Base-by-base conservation (phyloP, 2,329 filamentous ascomycete genomes). In the Chrysoporthe deuterocubensis region DNA sequence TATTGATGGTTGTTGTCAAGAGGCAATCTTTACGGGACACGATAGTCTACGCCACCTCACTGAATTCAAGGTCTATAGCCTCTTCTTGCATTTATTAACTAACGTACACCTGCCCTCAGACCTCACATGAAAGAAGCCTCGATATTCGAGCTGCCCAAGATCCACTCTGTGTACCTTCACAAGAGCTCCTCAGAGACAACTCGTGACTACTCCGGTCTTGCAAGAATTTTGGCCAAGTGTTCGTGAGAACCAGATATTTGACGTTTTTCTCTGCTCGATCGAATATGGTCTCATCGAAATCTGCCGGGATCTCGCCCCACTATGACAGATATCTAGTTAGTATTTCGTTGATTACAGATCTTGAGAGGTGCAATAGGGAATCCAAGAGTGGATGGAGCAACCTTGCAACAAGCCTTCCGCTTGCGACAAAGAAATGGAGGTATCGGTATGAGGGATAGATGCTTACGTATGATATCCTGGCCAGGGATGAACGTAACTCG, bases 171-270 rank as follows among this genome's bases (percentile, higher is more conserved):
- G 14, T 32, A 14, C 32, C 34, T 13, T 34, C 34, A 3, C 16
- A 2, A 40, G 32, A n/a, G 16, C 48, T 63, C 11, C 48, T 54
- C 46, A 64, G 11, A 34, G 66, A 56, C 26, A 65, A 14, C 5
- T 59, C 62, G 9, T 54, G 58, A 40, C 64, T 58, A 16, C 66
- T 65, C 37, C 46, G 44, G 11, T 54, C 60, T 58, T 69, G 57
- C 59, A 86, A 81, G 71, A 85, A 88, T 73, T 85, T 87, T 42
- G 85, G 84, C 89, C 89, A 91, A 0, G 89, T 91, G 73, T 91
- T 91, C 16, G 88, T 90, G 68, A 90, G 78, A 2, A 91, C 88
- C 6, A 91, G 81, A 68, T 90, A 89, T 76, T 89, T 90, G 77
- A 91, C 85, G 71, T 83, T 84, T n/a, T 77, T 76, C 73, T 89